Evolutionary conservation across 106 monocot genomes (phyloP).

Genomic region (Allium fistulosum): DNA sequence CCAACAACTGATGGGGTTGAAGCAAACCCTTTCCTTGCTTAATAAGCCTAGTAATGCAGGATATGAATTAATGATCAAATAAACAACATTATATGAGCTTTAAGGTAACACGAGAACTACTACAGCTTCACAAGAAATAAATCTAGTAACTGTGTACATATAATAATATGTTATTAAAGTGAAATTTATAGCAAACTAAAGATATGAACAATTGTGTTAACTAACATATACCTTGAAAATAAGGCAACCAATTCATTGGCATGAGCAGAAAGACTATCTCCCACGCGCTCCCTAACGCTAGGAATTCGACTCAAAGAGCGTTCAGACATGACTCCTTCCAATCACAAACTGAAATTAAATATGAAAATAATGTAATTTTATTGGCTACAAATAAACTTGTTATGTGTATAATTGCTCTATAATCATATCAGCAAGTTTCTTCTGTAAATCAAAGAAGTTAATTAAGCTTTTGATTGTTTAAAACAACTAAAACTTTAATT

Average conservation of each 20-base stretch:
- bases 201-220: background rate
- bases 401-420: too few relatives aligned
- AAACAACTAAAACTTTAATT: background rate
- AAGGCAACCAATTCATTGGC: constrained; percentile 34
- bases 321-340: constrained; percentile 16
- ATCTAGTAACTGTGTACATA: too few relatives aligned
- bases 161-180: background rate
- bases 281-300: constrained; percentile 34
- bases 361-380: background rate
- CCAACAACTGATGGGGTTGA: constrained; percentile 9
- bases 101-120: too few relatives aligned
- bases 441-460: background rate
- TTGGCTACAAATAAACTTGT: too few relatives aligned
- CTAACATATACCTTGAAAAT: constrained; percentile 46
- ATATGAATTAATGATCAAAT: too few relatives aligned
- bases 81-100: too few relatives aligned
- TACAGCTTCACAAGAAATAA: too few relatives aligned
- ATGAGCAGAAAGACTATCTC: constrained; percentile 33
- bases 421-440: background rate
- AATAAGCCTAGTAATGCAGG: constrained; percentile 3
- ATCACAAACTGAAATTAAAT: background rate
- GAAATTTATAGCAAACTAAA: background rate
- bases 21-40: constrained; percentile 15
- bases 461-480: background rate
- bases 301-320: constrained; percentile 29